A percentile compares a stretch with the other conserved stretches of the same genome.
These are phyloP conservation scores for Stachybotrys chartarum DNA, from an alignment of 2,329 filamentous ascomycete genomes.

Conservation along the genomic window DNA sequence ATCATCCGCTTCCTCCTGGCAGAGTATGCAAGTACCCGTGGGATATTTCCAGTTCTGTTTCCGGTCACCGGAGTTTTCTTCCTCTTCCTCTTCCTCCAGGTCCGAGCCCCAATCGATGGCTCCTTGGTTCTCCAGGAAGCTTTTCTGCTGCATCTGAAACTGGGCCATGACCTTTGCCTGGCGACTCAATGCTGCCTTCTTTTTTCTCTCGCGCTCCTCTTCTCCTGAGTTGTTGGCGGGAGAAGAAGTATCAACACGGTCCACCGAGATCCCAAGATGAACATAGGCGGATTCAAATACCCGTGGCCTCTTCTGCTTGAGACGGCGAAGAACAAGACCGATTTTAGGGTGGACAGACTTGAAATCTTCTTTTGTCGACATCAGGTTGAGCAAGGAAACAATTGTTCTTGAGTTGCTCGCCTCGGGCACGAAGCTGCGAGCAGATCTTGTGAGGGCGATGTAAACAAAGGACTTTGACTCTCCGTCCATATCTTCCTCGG, in stretches of 20 bases:
- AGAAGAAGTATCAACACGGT: constrained; percentile 74
- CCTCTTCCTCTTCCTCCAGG: constrained; percentile 68
- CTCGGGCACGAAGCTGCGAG: constrained; percentile 51
- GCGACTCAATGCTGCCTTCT: constrained; percentile 80
- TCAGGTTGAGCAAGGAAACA: constrained; percentile 53
- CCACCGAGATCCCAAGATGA: constrained; percentile 59
- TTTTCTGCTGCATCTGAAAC: constrained; percentile 96
- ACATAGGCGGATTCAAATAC: constrained; percentile 64
- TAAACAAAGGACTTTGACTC: constrained; percentile 62
- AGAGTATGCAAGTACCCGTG: constrained; percentile 86
- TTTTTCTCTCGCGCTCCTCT: constrained; percentile 75
- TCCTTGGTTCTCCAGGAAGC: constrained; percentile 84
- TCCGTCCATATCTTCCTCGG: constrained; percentile 42
- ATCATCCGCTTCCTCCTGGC: constrained; percentile 93
- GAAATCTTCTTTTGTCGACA: constrained; percentile 64
- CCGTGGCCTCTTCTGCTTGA: constrained; percentile 74
- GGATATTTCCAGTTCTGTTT: constrained; percentile 78
- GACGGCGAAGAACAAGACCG: constrained; percentile 70
- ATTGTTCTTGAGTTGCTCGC: constrained; percentile 54
- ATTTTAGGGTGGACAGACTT: constrained; percentile 82
- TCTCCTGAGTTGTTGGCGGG: constrained; percentile 64
- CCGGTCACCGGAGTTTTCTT: constrained; percentile 55
- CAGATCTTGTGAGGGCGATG: constrained; percentile 59
- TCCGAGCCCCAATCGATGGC: constrained; percentile 78
- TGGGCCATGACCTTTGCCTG: constrained; percentile 96